Base-by-base conservation (phyloP, 306 rosid genomes). In the Corylus americana region DNA sequence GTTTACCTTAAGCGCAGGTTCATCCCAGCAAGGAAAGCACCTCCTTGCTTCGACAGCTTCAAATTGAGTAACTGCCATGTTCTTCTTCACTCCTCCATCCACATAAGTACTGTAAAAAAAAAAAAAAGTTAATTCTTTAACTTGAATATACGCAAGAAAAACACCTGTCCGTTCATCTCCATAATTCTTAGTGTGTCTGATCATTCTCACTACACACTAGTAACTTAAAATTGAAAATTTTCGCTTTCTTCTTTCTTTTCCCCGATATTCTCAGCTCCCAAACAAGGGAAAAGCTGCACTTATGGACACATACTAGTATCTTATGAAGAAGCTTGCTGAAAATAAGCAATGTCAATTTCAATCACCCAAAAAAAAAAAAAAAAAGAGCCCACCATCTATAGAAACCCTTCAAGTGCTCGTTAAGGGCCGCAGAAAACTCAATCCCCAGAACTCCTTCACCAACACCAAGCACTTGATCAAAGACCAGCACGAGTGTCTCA, bases 21-120 rank as follows among this genome's bases (percentile, higher is more conserved):
- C 97, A 81, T 90, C 94, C 90, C 91, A 92, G 72, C 92, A 90
- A 22, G 94, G 97, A 77, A 92, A 90, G 76, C 94, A 84, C 63
- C 84, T 37, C 82, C 97, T 80, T 53, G 94, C 97, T 35, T 90
- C 91, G 16, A 86, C 90, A 3, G 89, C 77, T 81, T 88, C 90
- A 77, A 92, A 92, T 75, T 87, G 94, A 82, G 97, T 88, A 69
- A 70, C 83, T 17, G 88, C 91, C 91, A 86, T 87, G 35, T 90
- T 90, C 85, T 87, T 90, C 82, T 88, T 87, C 80, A 79, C 83
- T 51, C 83, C 87, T 55, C 85, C 87, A 58, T 88, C 89, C 67
- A 68, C n/a, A 73, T 82, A 87, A 70, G 90, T 39, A 82, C 93
- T 89, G 81, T 63, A 2, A n/a, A 81, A 77, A 64, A 20, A 42